Base-by-base conservation (phyloP, 2,329 filamentous ascomycete species). In the Epichloe glyceriae region DNA sequence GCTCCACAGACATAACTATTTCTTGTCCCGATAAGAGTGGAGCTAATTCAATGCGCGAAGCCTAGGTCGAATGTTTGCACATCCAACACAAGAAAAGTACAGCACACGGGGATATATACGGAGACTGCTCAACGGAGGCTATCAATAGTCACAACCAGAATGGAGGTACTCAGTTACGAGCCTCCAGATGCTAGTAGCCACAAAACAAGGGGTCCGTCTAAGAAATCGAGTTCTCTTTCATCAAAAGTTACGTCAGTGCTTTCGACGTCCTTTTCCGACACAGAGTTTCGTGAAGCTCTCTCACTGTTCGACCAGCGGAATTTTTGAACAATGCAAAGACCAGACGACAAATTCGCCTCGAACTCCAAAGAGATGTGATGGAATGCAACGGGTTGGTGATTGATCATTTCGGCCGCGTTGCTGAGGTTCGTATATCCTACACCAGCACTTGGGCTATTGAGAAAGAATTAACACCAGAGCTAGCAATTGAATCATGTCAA, bases 301-400 rank as follows among this genome's bases (percentile, higher is more conserved):
- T 73, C 79, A 49, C 80, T 93, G 1, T 71, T 97, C 19, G 91
- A 96, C 67, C 71, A 79, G 47, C 78, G 86, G 37, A 75, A 76
- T 1, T 66, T 89, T 71, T 76, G 50, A 96, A 95, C 63, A 87
- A 81, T 12, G 76, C 86, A 10, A 86, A 90, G 57, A 85, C 83
- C 3, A 79, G 93, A 48, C 81, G 91, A 5, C 83, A 87, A 52
- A 70, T 97, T 15, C 82, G 90, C 15, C 69, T 95, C 1, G 83
- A 94, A 62, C 75, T 95, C 1, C 89, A 97, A 64, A 91, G 86
- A 64, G 90, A 97, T 62, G 86, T 96, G 38, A 90, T 97, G 51
- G 81, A 91, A 56, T 89, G 86, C 68, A 96, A 97, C 79, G 89
- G 86, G 47, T 81, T 88, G 56, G 86, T 97, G 55, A 81, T 97